These are phyloP conservation scores for Pyrus communis DNA, from an alignment of 306 rosid species.

Conservation along the genomic window DNA sequence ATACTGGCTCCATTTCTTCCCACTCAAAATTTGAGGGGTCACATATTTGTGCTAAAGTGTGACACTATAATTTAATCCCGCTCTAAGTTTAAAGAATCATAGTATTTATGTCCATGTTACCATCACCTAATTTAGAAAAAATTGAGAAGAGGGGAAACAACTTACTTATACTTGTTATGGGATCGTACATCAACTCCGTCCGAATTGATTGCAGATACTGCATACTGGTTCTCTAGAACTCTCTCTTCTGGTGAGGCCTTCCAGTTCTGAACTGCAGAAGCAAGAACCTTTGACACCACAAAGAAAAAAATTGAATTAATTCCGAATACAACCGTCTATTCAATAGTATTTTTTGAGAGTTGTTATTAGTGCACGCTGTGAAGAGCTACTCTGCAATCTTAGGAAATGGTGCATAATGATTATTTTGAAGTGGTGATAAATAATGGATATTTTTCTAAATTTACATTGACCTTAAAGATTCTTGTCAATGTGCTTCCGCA, in stretches of 20 bases:
- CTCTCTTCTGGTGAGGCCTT: background rate
- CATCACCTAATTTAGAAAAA: background rate
- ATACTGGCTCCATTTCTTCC: background rate
- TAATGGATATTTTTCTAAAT: background rate
- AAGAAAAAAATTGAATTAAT: background rate
- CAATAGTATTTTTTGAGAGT: background rate
- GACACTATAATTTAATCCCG: background rate
- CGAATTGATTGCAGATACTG: background rate
- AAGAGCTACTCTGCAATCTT: background rate
- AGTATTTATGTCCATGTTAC: background rate
- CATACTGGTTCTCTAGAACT: background rate
- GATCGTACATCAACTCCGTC: background rate
- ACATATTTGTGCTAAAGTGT: background rate
- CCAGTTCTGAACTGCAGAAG: conserved; percentile 9
- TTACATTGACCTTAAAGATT: conserved; percentile 14
- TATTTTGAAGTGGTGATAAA: background rate
- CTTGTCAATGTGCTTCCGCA: conserved; percentile 26
- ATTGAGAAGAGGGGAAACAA: background rate
- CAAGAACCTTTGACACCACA: conserved; percentile 14
- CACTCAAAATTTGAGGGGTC: background rate
- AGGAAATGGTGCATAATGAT: background rate
- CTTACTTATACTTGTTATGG: conserved; percentile 11
- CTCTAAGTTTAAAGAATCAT: background rate
- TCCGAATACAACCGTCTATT: background rate
- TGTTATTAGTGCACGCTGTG: background rate